Percentiles rank a stretch among this genome's conserved stretches.
phyloP scores from a whole-genome alignment of 73 alveolate species.

The Tetrahymena borealis region DNA sequence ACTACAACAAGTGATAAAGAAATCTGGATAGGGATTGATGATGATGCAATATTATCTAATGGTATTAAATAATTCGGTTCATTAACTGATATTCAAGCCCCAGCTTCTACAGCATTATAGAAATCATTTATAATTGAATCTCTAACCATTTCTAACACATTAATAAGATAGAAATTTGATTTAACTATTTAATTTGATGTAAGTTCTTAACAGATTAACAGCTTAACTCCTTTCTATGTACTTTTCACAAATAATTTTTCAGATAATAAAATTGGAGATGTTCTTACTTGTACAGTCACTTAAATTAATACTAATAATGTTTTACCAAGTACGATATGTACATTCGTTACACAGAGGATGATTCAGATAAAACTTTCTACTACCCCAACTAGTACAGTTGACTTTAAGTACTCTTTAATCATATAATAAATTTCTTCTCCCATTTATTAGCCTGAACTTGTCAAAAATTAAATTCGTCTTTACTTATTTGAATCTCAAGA shows the following conservation, averaged over 20 bases:
- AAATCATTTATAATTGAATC: neutral
- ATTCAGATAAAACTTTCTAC: neutral
- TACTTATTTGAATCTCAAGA: neutral
- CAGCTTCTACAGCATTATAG: neutral
- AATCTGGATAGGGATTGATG: neutral
- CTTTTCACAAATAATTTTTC: neutral
- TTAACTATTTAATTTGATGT: neutral
- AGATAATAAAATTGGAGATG: neutral
- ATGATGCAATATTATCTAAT: neutral
- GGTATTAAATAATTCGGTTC: neutral
- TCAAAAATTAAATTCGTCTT: neutral
- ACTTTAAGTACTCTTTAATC: neutral
- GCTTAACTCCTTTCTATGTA: neutral
- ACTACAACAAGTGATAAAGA: neutral
- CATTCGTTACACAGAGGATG: neutral
- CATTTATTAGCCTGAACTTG: neutral
- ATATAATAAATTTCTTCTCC: neutral
- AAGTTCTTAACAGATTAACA: neutral
- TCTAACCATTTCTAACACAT: neutral
- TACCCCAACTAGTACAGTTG: neutral
- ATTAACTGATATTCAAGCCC: neutral
- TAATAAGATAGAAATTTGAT: neutral
- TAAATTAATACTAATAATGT: neutral
- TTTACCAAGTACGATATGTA: neutral
- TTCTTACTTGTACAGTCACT: neutral